Evolutionary conservation across 352 stramenopile species (phyloP).

Genomic region (Phytopythium oedochilum): DNA sequence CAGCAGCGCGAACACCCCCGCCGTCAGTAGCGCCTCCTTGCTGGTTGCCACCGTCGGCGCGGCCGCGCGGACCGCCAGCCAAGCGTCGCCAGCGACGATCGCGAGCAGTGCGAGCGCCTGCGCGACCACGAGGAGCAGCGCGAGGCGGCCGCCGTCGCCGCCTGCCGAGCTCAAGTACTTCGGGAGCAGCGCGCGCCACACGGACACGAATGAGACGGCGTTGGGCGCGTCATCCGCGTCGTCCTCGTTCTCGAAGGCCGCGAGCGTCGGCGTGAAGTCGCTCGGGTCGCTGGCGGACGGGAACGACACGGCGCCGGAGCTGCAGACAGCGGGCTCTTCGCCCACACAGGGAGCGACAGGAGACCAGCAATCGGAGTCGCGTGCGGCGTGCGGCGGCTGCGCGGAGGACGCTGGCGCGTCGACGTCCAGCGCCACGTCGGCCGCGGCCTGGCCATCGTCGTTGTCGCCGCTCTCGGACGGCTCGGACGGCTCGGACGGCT

Average conservation of each 20-base stretch:
- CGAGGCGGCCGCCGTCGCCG: constrained; percentile 40
- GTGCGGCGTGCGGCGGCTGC: neutral
- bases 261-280: neutral
- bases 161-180: constrained; percentile 41
- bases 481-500: no score
- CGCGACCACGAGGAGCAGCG: constrained; percentile 37
- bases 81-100: constrained; percentile 87
- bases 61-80: constrained; percentile 88
- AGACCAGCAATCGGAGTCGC: constrained; percentile 3
- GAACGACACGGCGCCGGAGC: neutral
- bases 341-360: constrained; percentile 33
- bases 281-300: constrained; percentile 3
- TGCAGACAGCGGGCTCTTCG: neutral
- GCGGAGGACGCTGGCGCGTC: neutral
- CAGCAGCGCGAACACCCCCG: constrained; percentile 45
- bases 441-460: neutral
- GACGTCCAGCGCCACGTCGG: neutral
- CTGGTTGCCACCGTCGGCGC: constrained; percentile 46
- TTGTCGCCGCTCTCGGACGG: constrained; percentile 10
- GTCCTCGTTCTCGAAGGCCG: constrained; percentile 26
- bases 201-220: constrained; percentile 32
- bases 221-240: constrained; percentile 14
- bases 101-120: constrained; percentile 86
- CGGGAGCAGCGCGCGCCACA: constrained; percentile 11
- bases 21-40: constrained; percentile 59